Conservation (phyloP, 352 stramenopile species). For the Peronospora destructor region DNA sequence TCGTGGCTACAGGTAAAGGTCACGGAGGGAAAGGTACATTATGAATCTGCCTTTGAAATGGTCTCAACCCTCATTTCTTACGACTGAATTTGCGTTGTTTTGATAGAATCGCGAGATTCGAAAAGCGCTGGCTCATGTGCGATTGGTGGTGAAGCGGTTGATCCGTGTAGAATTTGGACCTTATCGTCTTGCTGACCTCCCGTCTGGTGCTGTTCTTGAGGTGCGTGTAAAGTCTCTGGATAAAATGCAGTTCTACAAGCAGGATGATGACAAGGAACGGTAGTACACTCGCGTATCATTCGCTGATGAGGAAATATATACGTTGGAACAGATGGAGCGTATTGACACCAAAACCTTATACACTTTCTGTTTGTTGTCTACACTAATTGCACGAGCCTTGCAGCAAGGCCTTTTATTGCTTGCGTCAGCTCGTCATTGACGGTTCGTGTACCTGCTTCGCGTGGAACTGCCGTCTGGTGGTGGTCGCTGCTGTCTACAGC, state of each 20-base stretch:
- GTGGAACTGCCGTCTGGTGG: slow-evolving; percentile 8
- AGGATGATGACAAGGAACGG: slow-evolving; percentile 17
- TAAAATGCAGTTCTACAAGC: slow-evolving; percentile 21
- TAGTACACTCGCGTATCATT: slow-evolving; percentile 1
- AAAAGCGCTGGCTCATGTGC: slow-evolving; percentile 80
- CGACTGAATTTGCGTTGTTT: neutral
- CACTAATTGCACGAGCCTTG: slow-evolving; percentile 7
- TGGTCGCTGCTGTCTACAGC: slow-evolving; percentile 30
- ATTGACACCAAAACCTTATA: slow-evolving; percentile 13
- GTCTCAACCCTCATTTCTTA: neutral
- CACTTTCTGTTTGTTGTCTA: slow-evolving; percentile 22
- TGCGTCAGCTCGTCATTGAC: slow-evolving; percentile 10
- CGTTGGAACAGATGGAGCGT: neutral
- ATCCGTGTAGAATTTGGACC: slow-evolving; percentile 87
- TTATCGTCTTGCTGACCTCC: slow-evolving; percentile 78
- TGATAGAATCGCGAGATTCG: slow-evolving; percentile 87
- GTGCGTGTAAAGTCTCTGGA: slow-evolving; percentile 55
- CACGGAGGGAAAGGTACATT: slow-evolving; percentile 74
- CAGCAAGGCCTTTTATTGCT: slow-evolving; percentile 7
- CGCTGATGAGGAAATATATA: neutral
- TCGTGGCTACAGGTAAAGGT: slow-evolving; percentile 86
- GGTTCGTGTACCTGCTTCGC: slow-evolving; percentile 12
- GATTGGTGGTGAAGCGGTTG: slow-evolving; percentile 81
- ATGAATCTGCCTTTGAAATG: neutral
- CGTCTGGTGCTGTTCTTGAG: slow-evolving; percentile 67